Base-by-base conservation (phyloP, 306 rosid species). In the Prunus davidiana region DNA sequence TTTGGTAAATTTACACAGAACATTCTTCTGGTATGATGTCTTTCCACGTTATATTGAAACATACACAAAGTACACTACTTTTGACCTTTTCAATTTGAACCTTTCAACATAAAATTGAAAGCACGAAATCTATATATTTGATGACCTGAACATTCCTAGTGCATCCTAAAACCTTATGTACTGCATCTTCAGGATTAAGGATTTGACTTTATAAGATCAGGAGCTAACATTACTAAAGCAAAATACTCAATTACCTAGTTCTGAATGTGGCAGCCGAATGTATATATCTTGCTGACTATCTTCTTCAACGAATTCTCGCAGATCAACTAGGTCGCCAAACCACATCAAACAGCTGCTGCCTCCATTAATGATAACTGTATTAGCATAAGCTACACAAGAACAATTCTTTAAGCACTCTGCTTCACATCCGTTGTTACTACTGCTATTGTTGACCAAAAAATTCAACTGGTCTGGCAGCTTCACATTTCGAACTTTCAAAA, bases 341-440 rank as follows among this genome's bases (percentile, higher is more conserved):
- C 91, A 84, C 69, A 77, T 74, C 50, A 67, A 10, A 72, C 88
- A 87, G 2, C 83, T 82, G 71, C 38, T 78, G 12, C 81, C 80
- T 62, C 69, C 32, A 3, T 67, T 86, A 0, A 41, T 55, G 22
- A 83, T 50, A 67, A 77, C 71, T 12, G 60, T 30, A 72, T 79
- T 77, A 62, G 91, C 78, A 82, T 84, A 84, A 15, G 91, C 85
- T 5, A 30, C 34, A 55, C 91, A 84, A 34, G 85, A 82, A 52
- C 87, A 87, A 47, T 80, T 80, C 16, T 68, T 66, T 62, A 46
- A 77, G 65, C 91, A 87, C 30, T 76, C 70, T 1, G 30, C 76
- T 63, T 58, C 66, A 58, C 88, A 87, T 46, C 80, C 76, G 4
- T 45, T 50, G 8, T 64, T 71, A 22, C 64, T 71, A 79, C 57